These are phyloP conservation scores for Naganishia sp. DNA, from an alignment of 1,284 basidiomycete genomes.

Conservation along the genomic window DNA sequence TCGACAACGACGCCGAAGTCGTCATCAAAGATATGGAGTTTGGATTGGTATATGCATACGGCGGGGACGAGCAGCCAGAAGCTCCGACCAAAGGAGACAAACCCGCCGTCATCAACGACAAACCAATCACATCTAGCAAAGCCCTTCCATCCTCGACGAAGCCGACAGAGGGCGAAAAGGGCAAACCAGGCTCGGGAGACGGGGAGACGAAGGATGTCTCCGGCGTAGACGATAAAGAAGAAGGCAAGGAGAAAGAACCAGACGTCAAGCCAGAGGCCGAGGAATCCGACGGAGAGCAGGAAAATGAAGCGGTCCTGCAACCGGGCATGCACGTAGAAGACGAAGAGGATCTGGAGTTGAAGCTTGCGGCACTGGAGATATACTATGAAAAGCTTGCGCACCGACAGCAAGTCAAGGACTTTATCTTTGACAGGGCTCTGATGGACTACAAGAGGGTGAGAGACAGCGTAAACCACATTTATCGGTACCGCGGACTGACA, in stretches of 20 bases:
- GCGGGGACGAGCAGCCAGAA: conserved; percentile 75
- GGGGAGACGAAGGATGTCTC: conserved; percentile 37
- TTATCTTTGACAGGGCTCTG: conserved; percentile 89
- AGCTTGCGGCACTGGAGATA: conserved; percentile 85
- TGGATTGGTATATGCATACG: conserved; percentile 79
- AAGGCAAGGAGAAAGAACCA: conserved; percentile 34
- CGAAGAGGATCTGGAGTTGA: conserved; percentile 83
- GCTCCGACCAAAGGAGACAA: conserved; percentile 43
- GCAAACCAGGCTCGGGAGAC: conserved; percentile 30
- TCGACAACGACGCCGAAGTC: conserved; percentile 95
- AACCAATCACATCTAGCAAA: conserved; percentile 22
- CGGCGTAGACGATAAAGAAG: conserved; percentile 33
- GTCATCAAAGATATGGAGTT: conserved; percentile 96
- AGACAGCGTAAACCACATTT: too few relatives aligned
- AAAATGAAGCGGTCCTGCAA: conserved; percentile 63
- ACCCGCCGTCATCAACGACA: conserved; percentile 2
- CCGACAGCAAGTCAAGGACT: conserved; percentile 79
- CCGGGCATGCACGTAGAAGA: conserved; percentile 75
- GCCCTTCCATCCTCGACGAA: conserved; percentile 17
- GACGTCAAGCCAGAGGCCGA: conserved; percentile 58
- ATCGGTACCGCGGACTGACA: not conserved
- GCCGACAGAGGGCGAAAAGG: conserved; percentile 38
- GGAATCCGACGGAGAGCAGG: conserved; percentile 67
- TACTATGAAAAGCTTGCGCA: conserved; percentile 91
- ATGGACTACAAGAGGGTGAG: conserved; percentile 89